These are phyloP conservation scores for Exophiala aquamarina DNA, from an alignment of 2,329 filamentous ascomycete species.

Conservation along the genomic window DNA sequence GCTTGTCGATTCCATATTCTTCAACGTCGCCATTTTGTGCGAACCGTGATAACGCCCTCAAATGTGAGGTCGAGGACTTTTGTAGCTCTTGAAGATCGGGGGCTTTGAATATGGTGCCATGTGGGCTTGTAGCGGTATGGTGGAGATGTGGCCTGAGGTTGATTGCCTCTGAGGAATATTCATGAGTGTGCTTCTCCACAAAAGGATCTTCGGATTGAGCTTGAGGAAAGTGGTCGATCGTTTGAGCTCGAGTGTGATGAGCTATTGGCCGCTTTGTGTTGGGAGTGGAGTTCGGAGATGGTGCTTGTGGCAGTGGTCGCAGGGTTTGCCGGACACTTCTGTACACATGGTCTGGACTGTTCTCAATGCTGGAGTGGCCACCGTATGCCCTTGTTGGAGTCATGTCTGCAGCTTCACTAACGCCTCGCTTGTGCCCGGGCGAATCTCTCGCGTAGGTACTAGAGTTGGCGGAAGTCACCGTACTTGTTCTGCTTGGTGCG, in stretches of 20 bases:
- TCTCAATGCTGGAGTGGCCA: slow-evolving; percentile 42
- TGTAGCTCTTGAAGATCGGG: slow-evolving; percentile 80
- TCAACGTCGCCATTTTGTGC: slow-evolving; percentile 73
- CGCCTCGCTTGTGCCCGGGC: slow-evolving; percentile 67
- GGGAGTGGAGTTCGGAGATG: slow-evolving; percentile 50
- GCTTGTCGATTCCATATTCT: slow-evolving; percentile 75
- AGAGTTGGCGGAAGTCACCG: slow-evolving; percentile 71
- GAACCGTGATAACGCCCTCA: slow-evolving; percentile 81
- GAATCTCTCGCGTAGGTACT: slow-evolving; percentile 50
- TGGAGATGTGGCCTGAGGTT: slow-evolving; percentile 38
- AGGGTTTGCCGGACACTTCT: slow-evolving; percentile 73
- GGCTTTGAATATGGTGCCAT: slow-evolving; percentile 53
- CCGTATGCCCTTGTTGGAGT: slow-evolving; percentile 49
- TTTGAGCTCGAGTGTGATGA: slow-evolving; percentile 59
- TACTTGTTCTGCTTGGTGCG: slow-evolving; percentile 62
- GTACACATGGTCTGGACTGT: slow-evolving; percentile 65
- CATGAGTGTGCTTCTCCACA: slow-evolving; percentile 43
- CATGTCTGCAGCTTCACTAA: slow-evolving; percentile 68
- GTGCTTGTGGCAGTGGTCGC: slow-evolving; percentile 69
- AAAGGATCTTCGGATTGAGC: slow-evolving; percentile 50
- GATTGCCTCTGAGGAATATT: slow-evolving; percentile 43
- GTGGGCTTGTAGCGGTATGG: slow-evolving; percentile 30
- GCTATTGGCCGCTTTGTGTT: slow-evolving; percentile 32
- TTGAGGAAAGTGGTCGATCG: slow-evolving; percentile 60
- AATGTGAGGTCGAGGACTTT: slow-evolving; percentile 84